Evolutionary conservation across 495 filamentous ascomycete species (phyloP), one percentile per base, ranked within the genome.

Genomic region (Coniosporium apollinis): DNA sequence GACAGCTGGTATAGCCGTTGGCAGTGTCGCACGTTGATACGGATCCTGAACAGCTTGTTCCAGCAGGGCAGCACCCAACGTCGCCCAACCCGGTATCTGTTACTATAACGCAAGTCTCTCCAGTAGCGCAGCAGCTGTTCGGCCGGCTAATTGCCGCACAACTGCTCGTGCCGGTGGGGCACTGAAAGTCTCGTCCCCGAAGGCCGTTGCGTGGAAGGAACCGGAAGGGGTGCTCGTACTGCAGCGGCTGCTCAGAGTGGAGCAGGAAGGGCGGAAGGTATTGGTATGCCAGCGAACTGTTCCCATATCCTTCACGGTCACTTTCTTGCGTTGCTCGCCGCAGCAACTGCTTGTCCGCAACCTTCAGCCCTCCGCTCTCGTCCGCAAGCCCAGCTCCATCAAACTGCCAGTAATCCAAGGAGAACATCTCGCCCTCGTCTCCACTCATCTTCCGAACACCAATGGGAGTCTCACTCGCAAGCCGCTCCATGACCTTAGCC

Each of bases 381-480:
- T 16, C 22, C 7, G 24, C 14, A 33, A 37, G 19, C 8, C 8
- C 17, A 5, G 17, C 3, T 8, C 28, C 38, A 14, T 44, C 59
- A 37, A 73, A 76, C 19, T 59, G 52, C 74, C 76, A 71, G 52
- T 76, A 72, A 14, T 71, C 59, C 29, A 67, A 60, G 45, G 75
- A 76, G 58, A 94, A 87, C 60, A 87, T 96, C 52, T 91, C 82
- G 22, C 78, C 76, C 39, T 80, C 72, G 50, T 93, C 81, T 3
- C 51, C 58, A 32, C 69, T 74, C 82, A 93, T 93, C 49, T 93
- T 96, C 36, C 60, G 57, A 15, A 82, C 57, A 10, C 53, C 67
- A 9, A 60, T 45, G 1, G 63, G 60, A 14, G 39, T 47, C 34
- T 56, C 55, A 28, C 36, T 40, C 9, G 34, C 33, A 22, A 60